Evolutionary conservation across 768 basidiomycete genomes (phyloP), one percentile per base, ranked within the genome.

Genomic region (Coprinopsis strossmayeri): DNA sequence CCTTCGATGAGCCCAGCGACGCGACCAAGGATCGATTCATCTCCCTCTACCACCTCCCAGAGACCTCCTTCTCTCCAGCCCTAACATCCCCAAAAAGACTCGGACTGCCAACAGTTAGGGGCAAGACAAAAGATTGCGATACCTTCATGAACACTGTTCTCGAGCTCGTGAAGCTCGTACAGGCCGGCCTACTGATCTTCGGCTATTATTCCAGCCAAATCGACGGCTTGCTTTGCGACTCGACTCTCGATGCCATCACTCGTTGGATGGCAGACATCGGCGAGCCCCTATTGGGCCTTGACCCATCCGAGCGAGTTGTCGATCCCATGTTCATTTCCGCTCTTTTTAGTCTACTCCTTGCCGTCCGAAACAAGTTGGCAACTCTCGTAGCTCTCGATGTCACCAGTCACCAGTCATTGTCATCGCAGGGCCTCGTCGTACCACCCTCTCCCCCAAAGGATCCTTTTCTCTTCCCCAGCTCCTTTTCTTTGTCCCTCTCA

Each of bases 1-100:
- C 85, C 13, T 77, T 92, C 26, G 81, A 89, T 55, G 81, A 87
- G 55, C 83, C 88, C 9, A 90, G 86, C 53, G 86, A 91, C 53
- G 72, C 84, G 0, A 88, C 88, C 1, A 87, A 87, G 58, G 84
- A 87, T 50, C 81, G 87, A 34, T 91, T 91, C 68, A 74, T 81
- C 32, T 77, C 79, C 26, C 77, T 78, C 30, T 91, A 87, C 60
- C 74, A 76, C 55, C 68, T 91, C 41, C 64, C 67, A 25, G 76
- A 85, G 49, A 57, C 57, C 13, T 60, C 63, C 39, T 51, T 57
- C 52, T 47, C 57, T 25, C 47, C 41, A 50, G 30, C 49, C 35
- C 27, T 41, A 43, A 17, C 34, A 48, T 34, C 55, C 47, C 53
- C 56, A 25, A 28, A 57, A 39, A 48, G 54, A 35, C 38, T 58